Base-by-base conservation (phyloP, 2,329 filamentous ascomycete species). In the Salinomyces thailandicus region DNA sequence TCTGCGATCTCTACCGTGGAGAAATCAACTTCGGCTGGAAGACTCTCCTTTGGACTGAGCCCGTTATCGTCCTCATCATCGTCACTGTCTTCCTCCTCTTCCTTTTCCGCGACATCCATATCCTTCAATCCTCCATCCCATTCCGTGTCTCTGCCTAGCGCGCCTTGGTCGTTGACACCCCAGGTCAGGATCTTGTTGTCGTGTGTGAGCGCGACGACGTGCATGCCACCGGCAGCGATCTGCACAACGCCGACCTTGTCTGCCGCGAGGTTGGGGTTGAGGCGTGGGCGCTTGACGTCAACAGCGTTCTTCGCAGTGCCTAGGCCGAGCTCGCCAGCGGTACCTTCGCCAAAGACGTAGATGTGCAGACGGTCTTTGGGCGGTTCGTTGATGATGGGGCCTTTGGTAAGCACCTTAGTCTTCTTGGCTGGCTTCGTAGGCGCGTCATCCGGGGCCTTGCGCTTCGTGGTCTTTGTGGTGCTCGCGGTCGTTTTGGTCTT, bases 91-190 rank as follows among this genome's bases (percentile, higher is more conserved):
- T 68, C 66, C 8, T 67, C 69, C 2, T 68, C 69, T n/a, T 74
- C 73, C 37, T 76, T 71, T 41, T 71, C 35, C 3, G 32, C 59
- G 16, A 60, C 63, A 29, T 67, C 63, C 30, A 71, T 61, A 40
- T 73, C 68, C 42, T 64, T 66, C 51, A 70, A 60, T 40, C 75
- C 76, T 31, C 79, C 79, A 1, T 79, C 73, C 70, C 77, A 80
- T 12, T 62, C 63, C 2, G 81, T 86, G 53, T 82, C 73, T 53
- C 85, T 72, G 26, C 84, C 85, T 19, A 93, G 71, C 6, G 85
- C 82, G 43, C 81, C 81, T 53, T 85, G 77, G 54, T 93, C 85
- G 55, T 91, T 91, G 49, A 91, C 84, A 36, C 85, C 85, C 85
- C 85, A 93, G 17, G 82, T 85, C 35, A 85, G 64, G 49, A 93